These are phyloP conservation scores for Tulasnella sp. DNA, from an alignment of 768 basidiomycete species.

Conservation along the genomic window DNA sequence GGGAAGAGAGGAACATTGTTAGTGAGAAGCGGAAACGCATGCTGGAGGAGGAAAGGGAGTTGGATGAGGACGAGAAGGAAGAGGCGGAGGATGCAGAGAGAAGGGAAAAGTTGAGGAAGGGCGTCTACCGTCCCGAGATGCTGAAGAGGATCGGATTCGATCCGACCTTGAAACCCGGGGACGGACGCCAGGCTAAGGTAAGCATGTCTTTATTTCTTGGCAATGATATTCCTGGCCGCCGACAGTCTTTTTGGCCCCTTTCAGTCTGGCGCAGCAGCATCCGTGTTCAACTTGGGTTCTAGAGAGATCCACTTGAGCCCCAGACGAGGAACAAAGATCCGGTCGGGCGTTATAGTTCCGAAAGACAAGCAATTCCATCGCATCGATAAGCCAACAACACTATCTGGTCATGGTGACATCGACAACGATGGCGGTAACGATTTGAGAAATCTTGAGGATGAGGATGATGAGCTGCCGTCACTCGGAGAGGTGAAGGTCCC, in stretches of 20 bases:
- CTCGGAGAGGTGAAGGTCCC: constrained; percentile 17
- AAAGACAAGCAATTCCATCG: constrained; percentile 25
- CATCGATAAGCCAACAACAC: constrained; percentile 1
- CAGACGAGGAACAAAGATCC: constrained; percentile 49
- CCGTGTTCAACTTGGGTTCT: neutral
- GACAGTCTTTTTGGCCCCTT: constrained; percentile 30
- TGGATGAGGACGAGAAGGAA: constrained; percentile 37
- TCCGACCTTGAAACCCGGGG: constrained; percentile 43
- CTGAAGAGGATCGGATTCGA: constrained; percentile 73
- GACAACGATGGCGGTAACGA: constrained; percentile 20
- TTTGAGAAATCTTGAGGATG: constrained; percentile 27
- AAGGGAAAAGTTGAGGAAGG: constrained; percentile 28
- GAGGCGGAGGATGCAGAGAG: constrained; percentile 20
- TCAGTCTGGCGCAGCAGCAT: neutral
- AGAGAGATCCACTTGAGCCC: constrained; percentile 45
- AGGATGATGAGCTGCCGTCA: constrained; percentile 21
- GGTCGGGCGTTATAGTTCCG: constrained; percentile 44
- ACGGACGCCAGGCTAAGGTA: constrained; percentile 30
- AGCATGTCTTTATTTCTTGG: constrained; percentile 13
- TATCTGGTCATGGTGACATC: constrained; percentile 16
- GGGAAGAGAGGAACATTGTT: constrained; percentile 28
- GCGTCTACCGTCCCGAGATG: constrained; percentile 48
- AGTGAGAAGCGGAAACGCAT: constrained; percentile 68
- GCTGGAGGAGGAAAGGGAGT: constrained; percentile 60
- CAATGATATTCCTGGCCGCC: neutral